Conservation (phyloP, 179 eudicot genomes). For the Silene noctiflora region DNA sequence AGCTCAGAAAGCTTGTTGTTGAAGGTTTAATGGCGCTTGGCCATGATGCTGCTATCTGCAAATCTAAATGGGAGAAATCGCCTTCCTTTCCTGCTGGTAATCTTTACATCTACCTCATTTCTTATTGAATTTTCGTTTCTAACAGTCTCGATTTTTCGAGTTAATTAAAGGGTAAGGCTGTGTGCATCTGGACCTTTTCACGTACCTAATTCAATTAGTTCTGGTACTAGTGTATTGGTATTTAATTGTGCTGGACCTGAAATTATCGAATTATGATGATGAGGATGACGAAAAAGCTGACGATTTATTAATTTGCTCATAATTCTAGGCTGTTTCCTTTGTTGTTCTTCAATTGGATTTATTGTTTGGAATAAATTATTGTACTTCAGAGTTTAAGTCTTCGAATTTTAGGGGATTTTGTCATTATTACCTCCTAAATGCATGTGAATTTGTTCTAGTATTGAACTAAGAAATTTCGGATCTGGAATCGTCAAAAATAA, state of each 20-base stretch:
- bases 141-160: background rate
- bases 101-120: background rate
- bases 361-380: conserved; percentile 8
- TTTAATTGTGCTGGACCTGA: background rate
- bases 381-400: background rate
- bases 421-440: background rate
- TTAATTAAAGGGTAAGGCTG: background rate
- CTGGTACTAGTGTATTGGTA: background rate
- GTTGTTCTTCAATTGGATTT: background rate
- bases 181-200: background rate
- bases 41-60: conserved; percentile 73
- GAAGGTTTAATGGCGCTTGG: conserved; percentile 55
- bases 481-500: background rate
- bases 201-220: background rate
- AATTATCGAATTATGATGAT: background rate
- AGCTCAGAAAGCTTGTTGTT: conserved; percentile 51
- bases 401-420: background rate
- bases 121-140: background rate
- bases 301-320: background rate
- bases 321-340: background rate
- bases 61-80: conserved; percentile 90
- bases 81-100: conserved; percentile 83
- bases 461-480: conserved; percentile 5
- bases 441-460: background rate
- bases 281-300: background rate